Evolutionary conservation across 2,329 filamentous ascomycete species (phyloP), one percentile per base, ranked within the genome.

Genomic region (Claviceps sp.): DNA sequence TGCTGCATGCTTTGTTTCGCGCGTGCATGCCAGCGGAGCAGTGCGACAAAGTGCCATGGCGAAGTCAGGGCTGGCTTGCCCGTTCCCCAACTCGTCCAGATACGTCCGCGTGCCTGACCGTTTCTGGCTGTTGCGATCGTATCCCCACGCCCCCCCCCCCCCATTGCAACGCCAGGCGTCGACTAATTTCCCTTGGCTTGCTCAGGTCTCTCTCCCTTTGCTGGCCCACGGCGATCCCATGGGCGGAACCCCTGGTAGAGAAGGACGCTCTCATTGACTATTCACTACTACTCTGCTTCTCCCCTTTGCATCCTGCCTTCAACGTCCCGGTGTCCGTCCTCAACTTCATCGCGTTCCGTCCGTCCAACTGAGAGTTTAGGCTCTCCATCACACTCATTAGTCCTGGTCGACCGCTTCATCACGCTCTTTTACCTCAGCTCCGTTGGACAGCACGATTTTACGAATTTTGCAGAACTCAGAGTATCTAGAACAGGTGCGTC

Each of bases 351-450:
- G 60, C 58, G 62, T 63, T 64, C 60, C 59, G 61, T 66, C 63
- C 69, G 67, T 70, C 72, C 73, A 77, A 77, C 72, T 70, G 74
- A 76, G 74, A 71, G 72, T 68, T 58, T 59, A 56, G 61, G 58
- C 73, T 76, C 74, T 77, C 75, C 72, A 71, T 61, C 71, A 79
- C 76, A 68, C 73, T 79, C 76, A 59, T 78, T 74, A 57, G 50
- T 52, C 57, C 56, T 59, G 56, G 56, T 56, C 47, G n/a, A 52
- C 56, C 53, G 55, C 55, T 59, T 59, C 54, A 59, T 52, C 53
- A 65, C 65, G 50, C 59, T 66, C 64, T 55, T 61, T 50, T 66
- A 14, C 51, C 54, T 56, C 58, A 56, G 56, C 56, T 61, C 61
- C 56, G 49, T 55, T 64, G 58, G 57, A 55, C 59, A 34, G 9